Evolutionary conservation across 306 rosid species (phyloP).

Genomic region (Aeschynomene evenia): DNA sequence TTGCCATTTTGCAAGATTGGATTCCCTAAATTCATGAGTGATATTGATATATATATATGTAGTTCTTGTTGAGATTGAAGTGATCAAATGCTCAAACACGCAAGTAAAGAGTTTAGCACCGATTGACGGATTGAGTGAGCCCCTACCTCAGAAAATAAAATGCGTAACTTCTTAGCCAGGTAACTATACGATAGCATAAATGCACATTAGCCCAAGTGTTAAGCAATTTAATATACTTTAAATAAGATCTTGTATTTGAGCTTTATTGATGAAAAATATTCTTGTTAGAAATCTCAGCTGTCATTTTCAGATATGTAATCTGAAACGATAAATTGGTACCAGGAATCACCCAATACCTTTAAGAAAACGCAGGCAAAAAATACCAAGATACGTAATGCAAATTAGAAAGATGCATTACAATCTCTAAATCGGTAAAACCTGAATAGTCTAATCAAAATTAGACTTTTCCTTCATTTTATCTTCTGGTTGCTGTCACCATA

Average conservation of each 20-base stretch:
- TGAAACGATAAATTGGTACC: no score
- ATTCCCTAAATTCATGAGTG: neutral
- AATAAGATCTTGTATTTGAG: no score
- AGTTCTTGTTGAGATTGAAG: neutral
- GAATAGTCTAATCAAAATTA: conserved; percentile 11
- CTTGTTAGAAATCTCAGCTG: no score
- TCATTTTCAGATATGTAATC: no score
- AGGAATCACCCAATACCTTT: no score
- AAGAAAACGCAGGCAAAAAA: no score
- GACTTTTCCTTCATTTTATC: neutral
- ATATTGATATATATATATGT: neutral
- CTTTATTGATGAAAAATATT: no score
- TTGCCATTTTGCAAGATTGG: neutral
- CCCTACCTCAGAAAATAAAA: neutral
- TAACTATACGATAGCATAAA: neutral
- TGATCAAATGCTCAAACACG: neutral
- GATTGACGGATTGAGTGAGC: neutral
- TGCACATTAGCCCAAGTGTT: no score
- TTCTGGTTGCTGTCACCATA: neutral
- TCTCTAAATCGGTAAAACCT: neutral
- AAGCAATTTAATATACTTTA: no score
- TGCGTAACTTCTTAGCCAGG: neutral
- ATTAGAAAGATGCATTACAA: neutral
- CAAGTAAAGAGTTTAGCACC: neutral
- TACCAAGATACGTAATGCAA: neutral